These are phyloP conservation scores for Pseudopyrenochaeta lycopersici DNA, from an alignment of 2,329 filamentous ascomycete genomes.

Conservation along the genomic window DNA sequence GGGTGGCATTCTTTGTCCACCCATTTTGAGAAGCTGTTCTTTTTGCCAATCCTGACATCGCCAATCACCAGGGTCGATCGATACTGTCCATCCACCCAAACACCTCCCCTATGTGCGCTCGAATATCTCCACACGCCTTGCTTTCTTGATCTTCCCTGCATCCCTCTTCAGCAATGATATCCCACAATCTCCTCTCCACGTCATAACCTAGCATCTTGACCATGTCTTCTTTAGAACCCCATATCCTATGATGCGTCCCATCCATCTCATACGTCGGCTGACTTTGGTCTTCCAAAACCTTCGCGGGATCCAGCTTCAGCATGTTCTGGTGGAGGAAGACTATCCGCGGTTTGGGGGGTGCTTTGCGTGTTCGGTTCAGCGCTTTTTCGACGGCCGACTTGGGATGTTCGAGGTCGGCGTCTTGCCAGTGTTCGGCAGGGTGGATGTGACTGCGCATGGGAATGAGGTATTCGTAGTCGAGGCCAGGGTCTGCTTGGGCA, in stretches of 20 bases:
- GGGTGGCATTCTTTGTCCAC: no score
- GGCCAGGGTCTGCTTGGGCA: conserved; percentile 27
- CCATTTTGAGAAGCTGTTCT: no score
- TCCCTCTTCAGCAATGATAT: conserved; percentile 27
- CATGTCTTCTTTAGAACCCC: conserved; percentile 21
- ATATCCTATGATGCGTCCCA: conserved; percentile 26
- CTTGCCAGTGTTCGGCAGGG: conserved; percentile 11
- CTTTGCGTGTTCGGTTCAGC: conserved; percentile 6
- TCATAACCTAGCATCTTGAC: conserved; percentile 31
- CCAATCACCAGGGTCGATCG: conserved; percentile 7
- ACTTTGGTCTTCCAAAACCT: conserved; percentile 14
- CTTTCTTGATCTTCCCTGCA: conserved; percentile 21
- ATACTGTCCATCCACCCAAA: conserved; percentile 21
- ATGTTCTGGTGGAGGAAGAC: conserved; percentile 35
- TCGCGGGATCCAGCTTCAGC: conserved; percentile 25
- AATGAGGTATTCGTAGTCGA: conserved; percentile 26
- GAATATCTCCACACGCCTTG: conserved; percentile 20
- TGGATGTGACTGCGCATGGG: conserved; percentile 28
- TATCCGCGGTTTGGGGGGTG: conserved; percentile 11
- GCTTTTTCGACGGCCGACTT: conserved; percentile 4
- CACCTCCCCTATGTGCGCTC: conserved; percentile 20
- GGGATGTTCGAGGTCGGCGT: conserved; percentile 8
- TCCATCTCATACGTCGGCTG: conserved; percentile 13
- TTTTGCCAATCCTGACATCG: background rate
- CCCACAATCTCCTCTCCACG: conserved; percentile 36